Evolutionary conservation across 73 alveolate species (phyloP).

Genomic region (Tetrahymena borealis): DNA sequence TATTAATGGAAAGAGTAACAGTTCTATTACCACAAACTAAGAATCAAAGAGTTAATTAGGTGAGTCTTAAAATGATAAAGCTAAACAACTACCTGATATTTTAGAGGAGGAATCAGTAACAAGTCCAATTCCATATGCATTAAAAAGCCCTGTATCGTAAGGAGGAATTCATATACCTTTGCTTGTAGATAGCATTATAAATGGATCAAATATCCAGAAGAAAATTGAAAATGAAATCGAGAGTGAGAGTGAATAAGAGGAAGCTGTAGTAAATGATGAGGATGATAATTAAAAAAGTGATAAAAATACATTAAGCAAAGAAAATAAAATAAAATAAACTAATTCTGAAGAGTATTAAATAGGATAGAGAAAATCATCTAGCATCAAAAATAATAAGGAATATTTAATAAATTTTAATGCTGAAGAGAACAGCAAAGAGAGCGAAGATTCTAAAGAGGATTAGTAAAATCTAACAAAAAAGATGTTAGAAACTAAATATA

Average conservation of each 20-base stretch:
- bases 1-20: not conserved
- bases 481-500: not conserved
- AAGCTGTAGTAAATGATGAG: too few relatives aligned
- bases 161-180: too few relatives aligned
- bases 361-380: not conserved
- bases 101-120: not conserved
- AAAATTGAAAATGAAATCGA: too few relatives aligned
- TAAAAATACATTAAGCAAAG: too few relatives aligned
- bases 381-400: not conserved
- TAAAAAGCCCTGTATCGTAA: too few relatives aligned
- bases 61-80: not conserved
- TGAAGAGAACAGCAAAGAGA: not conserved
- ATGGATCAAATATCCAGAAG: too few relatives aligned
- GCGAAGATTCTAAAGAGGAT: not conserved
- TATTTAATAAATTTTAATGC: not conserved
- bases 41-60: not conserved
- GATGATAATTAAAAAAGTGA: too few relatives aligned
- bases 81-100: not conserved
- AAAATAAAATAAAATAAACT: not conserved
- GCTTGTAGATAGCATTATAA: too few relatives aligned
- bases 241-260: too few relatives aligned
- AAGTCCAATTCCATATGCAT: too few relatives aligned
- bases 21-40: not conserved
- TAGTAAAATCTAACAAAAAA: not conserved
- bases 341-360: not conserved